Percentiles rank a stretch among this genome's conserved stretches.
These are phyloP conservation scores for Cercospora sojina DNA, from an alignment of 2,329 filamentous ascomycete genomes.

Conservation along the genomic window DNA sequence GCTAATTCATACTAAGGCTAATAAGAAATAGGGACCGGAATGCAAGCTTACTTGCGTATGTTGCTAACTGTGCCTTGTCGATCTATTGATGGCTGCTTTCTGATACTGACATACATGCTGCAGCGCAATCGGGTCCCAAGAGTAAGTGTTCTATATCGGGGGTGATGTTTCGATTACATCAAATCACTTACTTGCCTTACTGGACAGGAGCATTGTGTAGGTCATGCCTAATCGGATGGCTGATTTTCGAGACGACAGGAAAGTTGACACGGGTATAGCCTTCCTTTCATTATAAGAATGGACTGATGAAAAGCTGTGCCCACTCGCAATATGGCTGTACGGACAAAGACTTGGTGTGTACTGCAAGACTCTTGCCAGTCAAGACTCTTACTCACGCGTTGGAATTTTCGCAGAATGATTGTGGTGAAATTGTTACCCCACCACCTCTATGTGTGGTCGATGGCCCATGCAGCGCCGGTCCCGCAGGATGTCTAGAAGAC, in stretches of 20 bases:
- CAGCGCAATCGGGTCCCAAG: background rate
- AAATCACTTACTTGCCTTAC: background rate
- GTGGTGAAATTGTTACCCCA: background rate
- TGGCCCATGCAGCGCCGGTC: background rate
- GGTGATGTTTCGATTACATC: background rate
- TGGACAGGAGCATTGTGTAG: background rate
- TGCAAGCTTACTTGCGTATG: background rate
- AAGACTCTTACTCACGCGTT: background rate
- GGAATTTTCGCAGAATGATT: background rate
- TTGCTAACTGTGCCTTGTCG: background rate
- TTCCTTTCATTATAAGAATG: background rate
- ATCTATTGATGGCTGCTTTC: background rate
- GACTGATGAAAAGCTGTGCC: background rate
- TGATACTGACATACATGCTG: background rate
- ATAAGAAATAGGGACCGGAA: background rate
- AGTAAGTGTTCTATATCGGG: background rate
- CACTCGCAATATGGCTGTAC: background rate
- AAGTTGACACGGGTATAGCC: background rate
- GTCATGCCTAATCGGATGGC: background rate
- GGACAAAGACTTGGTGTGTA: background rate
- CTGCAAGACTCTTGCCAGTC: background rate
- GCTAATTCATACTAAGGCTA: background rate
- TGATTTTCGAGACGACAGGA: background rate
- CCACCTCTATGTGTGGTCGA: background rate
- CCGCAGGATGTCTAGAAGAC: background rate